Percentiles rank a stretch among this genome's conserved stretches.
These are phyloP conservation scores for Salvia splendens DNA, from an alignment of 257 asterid species.

Conservation along the genomic window DNA sequence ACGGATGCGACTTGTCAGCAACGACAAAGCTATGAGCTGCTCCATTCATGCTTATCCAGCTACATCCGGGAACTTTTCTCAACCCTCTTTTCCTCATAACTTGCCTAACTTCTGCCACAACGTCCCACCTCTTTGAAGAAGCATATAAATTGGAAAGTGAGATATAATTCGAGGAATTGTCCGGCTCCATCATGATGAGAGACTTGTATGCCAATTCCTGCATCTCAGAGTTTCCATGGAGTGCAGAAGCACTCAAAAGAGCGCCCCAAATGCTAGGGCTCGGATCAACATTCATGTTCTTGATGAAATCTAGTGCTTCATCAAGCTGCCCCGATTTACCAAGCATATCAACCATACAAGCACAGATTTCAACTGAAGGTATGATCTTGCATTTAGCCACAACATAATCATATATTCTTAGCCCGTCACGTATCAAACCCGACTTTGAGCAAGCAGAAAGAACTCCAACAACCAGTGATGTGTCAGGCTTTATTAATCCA, in stretches of 20 bases:
- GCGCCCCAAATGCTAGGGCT: conserved; percentile 77
- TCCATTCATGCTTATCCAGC: conserved; percentile 63
- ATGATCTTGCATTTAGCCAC: conserved; percentile 34
- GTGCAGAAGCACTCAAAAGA: conserved; percentile 51
- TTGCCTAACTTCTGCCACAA: conserved; percentile 56
- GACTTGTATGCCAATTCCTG: conserved; percentile 54
- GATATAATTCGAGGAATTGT: conserved; percentile 62
- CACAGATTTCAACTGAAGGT: conserved; percentile 63
- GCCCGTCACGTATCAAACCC: conserved; percentile 58
- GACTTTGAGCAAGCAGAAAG: conserved; percentile 74
- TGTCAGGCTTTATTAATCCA: conserved; percentile 51
- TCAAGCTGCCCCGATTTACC: conserved; percentile 57
- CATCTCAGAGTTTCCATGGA: conserved; percentile 53
- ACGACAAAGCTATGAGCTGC: conserved; percentile 56
- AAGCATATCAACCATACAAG: conserved; percentile 69
- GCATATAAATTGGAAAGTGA: conserved; percentile 63
- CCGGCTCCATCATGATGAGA: conserved; percentile 59
- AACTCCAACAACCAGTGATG: conserved; percentile 49
- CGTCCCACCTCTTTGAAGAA: conserved; percentile 64
- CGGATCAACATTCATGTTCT: conserved; percentile 49
- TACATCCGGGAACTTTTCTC: conserved; percentile 61
- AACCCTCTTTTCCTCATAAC: conserved; percentile 60
- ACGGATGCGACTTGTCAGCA: conserved; percentile 57
- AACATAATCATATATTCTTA: conserved; percentile 44
- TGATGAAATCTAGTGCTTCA: conserved; percentile 52